Percentiles rank a stretch among this genome's conserved stretches.
Evolutionary conservation across 2,329 filamentous ascomycete genomes (phyloP).

Genomic region (Mollisiaceae sp.): DNA sequence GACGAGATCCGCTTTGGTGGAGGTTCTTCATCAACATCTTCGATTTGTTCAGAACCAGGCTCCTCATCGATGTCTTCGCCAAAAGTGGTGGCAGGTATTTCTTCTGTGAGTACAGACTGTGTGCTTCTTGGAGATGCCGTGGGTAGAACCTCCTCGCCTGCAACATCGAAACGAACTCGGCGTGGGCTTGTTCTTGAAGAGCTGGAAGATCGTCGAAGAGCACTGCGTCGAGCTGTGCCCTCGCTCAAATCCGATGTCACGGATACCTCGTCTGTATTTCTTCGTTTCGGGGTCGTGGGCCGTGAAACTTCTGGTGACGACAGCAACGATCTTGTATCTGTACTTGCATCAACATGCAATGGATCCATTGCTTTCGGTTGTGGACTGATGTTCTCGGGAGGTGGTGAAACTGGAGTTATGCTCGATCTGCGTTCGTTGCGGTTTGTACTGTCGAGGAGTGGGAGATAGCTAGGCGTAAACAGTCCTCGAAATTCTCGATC

Average conservation of each 20-base stretch:
- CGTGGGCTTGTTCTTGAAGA: slow-evolving; percentile 58
- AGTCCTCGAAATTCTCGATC: slow-evolving; percentile 66
- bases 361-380: slow-evolving; percentile 32
- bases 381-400: slow-evolving; percentile 13
- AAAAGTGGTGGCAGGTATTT: slow-evolving; percentile 22
- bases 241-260: slow-evolving; percentile 59
- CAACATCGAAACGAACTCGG: slow-evolving; percentile 66
- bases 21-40: slow-evolving; percentile 46
- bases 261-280: slow-evolving; percentile 47
- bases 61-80: slow-evolving; percentile 44
- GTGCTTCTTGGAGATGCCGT: slow-evolving; percentile 55
- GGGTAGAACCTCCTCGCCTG: slow-evolving; percentile 64
- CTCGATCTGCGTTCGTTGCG: slow-evolving; percentile 37
- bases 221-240: slow-evolving; percentile 55
- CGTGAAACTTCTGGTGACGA: slow-evolving; percentile 33
- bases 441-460: slow-evolving; percentile 57
- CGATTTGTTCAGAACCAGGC: slow-evolving; percentile 38
- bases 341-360: slow-evolving; percentile 26
- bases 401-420: slow-evolving; percentile 18
- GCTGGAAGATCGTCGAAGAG: slow-evolving; percentile 59
- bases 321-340: slow-evolving; percentile 35
- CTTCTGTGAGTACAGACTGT: slow-evolving; percentile 22
- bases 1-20: slow-evolving; percentile 60
- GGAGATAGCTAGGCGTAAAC: slow-evolving; percentile 67
- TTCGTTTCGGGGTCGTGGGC: slow-evolving; percentile 36